Conservation (phyloP, 306 rosid genomes). For the Cucurbita moschata region DNA sequence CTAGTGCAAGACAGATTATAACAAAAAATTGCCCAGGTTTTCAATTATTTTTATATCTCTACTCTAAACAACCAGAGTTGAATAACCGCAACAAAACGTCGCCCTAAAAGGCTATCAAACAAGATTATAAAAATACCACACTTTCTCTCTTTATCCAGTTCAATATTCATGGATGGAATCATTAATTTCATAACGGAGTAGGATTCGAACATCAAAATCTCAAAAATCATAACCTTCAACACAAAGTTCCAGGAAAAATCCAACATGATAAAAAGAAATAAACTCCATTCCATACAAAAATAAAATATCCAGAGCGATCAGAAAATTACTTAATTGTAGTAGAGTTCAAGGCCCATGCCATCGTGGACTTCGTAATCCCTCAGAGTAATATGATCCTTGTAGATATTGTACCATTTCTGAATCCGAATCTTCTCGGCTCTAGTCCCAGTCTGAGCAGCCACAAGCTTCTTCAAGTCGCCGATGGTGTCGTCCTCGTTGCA, state of each 20-base stretch:
- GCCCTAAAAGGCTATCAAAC: neutral
- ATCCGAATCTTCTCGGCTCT: slow-evolving; percentile 67
- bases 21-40: neutral
- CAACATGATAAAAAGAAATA: neutral
- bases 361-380: slow-evolving; percentile 80
- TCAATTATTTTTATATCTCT: neutral
- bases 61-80: neutral
- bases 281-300: neutral
- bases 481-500: slow-evolving; percentile 89
- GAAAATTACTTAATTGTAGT: slow-evolving; percentile 42
- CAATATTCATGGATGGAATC: neutral
- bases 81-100: neutral
- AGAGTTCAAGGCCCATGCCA: slow-evolving; percentile 97
- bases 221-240: neutral
- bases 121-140: neutral
- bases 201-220: neutral
- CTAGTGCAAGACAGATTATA: neutral
- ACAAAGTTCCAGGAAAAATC: neutral
- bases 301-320: no score
- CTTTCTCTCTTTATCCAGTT: neutral
- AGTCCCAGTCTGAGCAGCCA: slow-evolving; percentile 91
- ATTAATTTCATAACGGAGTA: neutral
- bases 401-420: slow-evolving; percentile 74
- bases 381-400: slow-evolving; percentile 85
- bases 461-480: slow-evolving; percentile 86